Evolutionary conservation across 2,329 filamentous ascomycete species (phyloP).

Genomic region (Alternaria hordeiaustralica): DNA sequence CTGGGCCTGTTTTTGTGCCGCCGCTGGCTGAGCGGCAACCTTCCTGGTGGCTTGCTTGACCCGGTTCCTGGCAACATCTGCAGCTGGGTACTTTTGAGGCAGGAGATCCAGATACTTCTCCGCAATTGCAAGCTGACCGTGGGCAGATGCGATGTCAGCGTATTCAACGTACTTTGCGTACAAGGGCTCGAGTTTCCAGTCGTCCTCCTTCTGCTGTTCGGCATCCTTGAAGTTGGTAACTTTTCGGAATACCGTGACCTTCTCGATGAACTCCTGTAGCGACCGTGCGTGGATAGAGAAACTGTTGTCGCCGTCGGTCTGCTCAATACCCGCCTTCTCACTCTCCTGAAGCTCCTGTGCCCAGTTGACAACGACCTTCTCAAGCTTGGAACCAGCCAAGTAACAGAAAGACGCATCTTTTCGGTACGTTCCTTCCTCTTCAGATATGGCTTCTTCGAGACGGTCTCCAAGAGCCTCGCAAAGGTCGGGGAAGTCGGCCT

Average conservation of each 20-base stretch:
- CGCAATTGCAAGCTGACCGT: slow-evolving; percentile 84
- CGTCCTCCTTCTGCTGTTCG: slow-evolving; percentile 72
- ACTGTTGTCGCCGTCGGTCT: slow-evolving; percentile 73
- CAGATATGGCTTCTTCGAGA: slow-evolving; percentile 71
- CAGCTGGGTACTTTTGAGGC: slow-evolving; percentile 81
- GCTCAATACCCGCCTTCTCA: slow-evolving; percentile 75
- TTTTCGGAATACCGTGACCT: slow-evolving; percentile 94
- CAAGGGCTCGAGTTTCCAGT: slow-evolving; percentile 86
- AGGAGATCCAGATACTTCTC: slow-evolving; percentile 91
- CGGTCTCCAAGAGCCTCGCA: slow-evolving; percentile 95
- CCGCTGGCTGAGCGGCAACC: slow-evolving; percentile 51
- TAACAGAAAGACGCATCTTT: slow-evolving; percentile 98
- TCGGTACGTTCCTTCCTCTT: slow-evolving; percentile 60
- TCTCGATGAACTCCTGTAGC: slow-evolving; percentile 94
- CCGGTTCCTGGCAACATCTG: slow-evolving; percentile 83
- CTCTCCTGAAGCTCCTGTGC: slow-evolving; percentile 85
- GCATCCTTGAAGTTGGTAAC: slow-evolving; percentile 89
- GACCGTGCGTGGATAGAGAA: slow-evolving; percentile 92
- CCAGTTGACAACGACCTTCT: slow-evolving; percentile 97
- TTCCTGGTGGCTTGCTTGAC: slow-evolving; percentile 84
- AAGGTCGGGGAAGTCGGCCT: slow-evolving; percentile 88
- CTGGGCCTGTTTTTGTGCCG: slow-evolving; percentile 51
- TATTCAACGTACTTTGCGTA: slow-evolving; percentile 98
- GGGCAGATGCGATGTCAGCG: slow-evolving; percentile 89
- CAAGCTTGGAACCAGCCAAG: slow-evolving; percentile 91